Base-by-base conservation (phyloP, 306 rosid species). In the Senna siamea region DNA sequence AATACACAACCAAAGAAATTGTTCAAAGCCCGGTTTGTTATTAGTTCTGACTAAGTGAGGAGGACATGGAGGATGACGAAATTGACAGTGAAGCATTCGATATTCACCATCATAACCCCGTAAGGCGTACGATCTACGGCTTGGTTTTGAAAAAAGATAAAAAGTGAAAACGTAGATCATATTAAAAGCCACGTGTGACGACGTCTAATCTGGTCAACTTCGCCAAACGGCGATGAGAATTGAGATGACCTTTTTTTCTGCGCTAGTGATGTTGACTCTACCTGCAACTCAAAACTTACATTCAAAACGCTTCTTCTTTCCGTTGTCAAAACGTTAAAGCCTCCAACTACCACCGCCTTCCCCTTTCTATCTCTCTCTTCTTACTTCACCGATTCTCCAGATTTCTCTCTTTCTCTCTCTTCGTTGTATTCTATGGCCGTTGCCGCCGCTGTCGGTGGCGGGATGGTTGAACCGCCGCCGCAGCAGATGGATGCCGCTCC, bases 401-500 rank as follows among this genome's bases (percentile, higher is more conserved):
- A 56, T 61, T 69, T 69, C 70, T 70, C 32, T 50, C 54, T 71
- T 70, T 73, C 78, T 73, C 1, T 17, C 28, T 41, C 0, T 35
- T 35, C 38, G 5, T n/a, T 34, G 7, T 2, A 8, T 34, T 70
- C 70, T 34, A 11, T 78, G 23, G 72, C 69, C 51, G 30, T 26
- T 3, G 86, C 81, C 62, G 75, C 80, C 58, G 71, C 85, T 17
- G 60, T 40, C 11, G 62, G 60, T 78, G 71, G 79, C 22, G 76
- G 63, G 51, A 70, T 52, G 72, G 74, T 30, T 40, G 88, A 87
- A 14, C 75, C 85, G n/a, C 83, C 83, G 28, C 56, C 84, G 40
- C 72, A 58, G 66, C 83, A 59, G 9, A 47, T 61, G 75, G 86
- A 85, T 37, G 80, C 81, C 15, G 82, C 90, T 54, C 82, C 88